A percentile compares a stretch with the other conserved stretches of the same genome.
Evolutionary conservation across 371 early-diverging fungal genomes (phyloP).

Genomic region (Mortierella sp.): DNA sequence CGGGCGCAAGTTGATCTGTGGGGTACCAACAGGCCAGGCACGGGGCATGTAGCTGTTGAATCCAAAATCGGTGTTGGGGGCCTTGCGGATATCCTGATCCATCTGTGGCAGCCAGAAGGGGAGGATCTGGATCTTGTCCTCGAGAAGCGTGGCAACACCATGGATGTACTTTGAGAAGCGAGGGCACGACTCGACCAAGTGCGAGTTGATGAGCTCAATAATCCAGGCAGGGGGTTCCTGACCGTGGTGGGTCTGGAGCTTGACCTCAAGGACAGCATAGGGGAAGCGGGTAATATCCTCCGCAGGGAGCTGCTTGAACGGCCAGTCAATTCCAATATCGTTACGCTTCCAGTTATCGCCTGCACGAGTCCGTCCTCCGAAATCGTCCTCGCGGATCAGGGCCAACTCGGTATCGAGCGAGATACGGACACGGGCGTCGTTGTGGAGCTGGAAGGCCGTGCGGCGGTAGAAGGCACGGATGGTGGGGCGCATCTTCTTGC

Average conservation of each 20-base stretch:
- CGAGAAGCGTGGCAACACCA: slow-evolving; percentile 92
- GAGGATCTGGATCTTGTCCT: slow-evolving; percentile 86
- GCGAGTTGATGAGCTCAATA: slow-evolving; percentile 84
- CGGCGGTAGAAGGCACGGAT: slow-evolving; percentile 96
- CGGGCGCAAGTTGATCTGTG: slow-evolving; percentile 33
- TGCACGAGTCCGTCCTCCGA: slow-evolving; percentile 73
- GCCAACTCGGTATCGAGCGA: slow-evolving; percentile 97
- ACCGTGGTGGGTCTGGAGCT: slow-evolving; percentile 90
- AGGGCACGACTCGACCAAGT: slow-evolving; percentile 97
- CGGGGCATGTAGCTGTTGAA: slow-evolving; percentile 64
- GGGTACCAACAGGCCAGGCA: slow-evolving; percentile 56
- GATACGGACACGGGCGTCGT: slow-evolving; percentile 93
- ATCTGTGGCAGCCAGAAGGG: slow-evolving; percentile 99
- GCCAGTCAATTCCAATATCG: slow-evolving; percentile 90
- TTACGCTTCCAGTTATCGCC: slow-evolving; percentile 92
- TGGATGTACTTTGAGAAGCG: slow-evolving; percentile 99
- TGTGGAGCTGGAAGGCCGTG: slow-evolving; percentile 98
- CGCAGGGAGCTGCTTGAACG: slow-evolving; percentile 85
- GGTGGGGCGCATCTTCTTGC: slow-evolving; percentile 86
- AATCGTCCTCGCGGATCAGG: slow-evolving; percentile 97
- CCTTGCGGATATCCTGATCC: slow-evolving; percentile 90
- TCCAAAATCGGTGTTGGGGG: slow-evolving; percentile 68
- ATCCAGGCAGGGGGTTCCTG: slow-evolving; percentile 95
- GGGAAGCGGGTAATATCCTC: slow-evolving; percentile 94
- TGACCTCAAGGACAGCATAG: slow-evolving; percentile 98